Evolutionary conservation across 2,329 filamentous ascomycete species (phyloP), one percentile per base, ranked within the genome.

Genomic region (Sporothrix brunneoviolacea): DNA sequence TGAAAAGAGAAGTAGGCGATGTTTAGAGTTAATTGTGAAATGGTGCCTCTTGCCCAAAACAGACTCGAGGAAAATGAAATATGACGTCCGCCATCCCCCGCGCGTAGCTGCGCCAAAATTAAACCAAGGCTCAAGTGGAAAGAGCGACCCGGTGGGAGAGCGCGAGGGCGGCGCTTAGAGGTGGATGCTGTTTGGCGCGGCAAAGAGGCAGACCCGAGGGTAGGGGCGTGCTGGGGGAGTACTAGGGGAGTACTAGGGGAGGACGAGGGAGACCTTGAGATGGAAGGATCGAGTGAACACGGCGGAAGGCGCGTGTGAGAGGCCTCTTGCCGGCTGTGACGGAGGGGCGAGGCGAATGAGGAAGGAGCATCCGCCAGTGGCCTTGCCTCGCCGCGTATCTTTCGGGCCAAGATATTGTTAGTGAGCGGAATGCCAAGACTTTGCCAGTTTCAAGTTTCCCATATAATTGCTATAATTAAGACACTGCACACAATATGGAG

Each of bases 121-220:
- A 52, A 30, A 46, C 16, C n/a, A 21, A 33, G 7, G n/a, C 24
- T 4, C 16, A 21, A 13, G 42, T 41, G 21, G 41, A 39, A 51
- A 28, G 8, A 32, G 30, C 42, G 27, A 46, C 8, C 13, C 8
- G 43, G 37, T 27, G 35, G n/a, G 35, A 21, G 33, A 24, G 35
- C 19, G 45, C 28, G 28, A 52, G 38, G 48, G n/a, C 32, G 53
- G 55, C 55, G 55, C 55, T 49, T 57, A 57, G 33, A 37, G 46
- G 30, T 38, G 40, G 30, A 51, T 37, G 41, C 45, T 55, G 53
- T 55, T 55, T 57, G 53, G 53, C 53, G 55, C 53, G 48, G 48
- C 45, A 51, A 46, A 33, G 16, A 21, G 36, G 21, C 41, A 45
- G 24, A 45, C 27, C 7, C n/a, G n/a, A 39, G 18, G 40, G 33